Evolutionary conservation across 371 early-diverging fungal genomes (phyloP).

Genomic region (Catenaria anguillulae): DNA sequence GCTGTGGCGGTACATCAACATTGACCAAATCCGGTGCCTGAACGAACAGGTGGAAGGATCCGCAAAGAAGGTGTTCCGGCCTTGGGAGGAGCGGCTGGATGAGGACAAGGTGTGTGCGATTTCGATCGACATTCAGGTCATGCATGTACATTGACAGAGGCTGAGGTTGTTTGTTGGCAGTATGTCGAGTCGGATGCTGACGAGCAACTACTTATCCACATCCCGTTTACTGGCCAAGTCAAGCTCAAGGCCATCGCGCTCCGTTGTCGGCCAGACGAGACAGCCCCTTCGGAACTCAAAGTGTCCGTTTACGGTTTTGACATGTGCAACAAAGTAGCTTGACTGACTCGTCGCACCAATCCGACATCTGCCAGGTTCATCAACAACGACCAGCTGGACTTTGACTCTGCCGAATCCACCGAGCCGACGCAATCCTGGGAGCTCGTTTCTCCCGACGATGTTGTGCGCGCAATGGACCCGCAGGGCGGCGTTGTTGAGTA

Average conservation of each 20-base stretch:
- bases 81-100: constrained; percentile 67
- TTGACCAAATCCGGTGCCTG: constrained; percentile 59
- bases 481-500: constrained; percentile 3
- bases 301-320: constrained; percentile 32
- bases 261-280: constrained; percentile 45
- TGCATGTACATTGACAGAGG: too few species aligned
- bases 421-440: constrained; percentile 65
- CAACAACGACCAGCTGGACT: constrained; percentile 75
- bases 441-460: constrained; percentile 26
- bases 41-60: constrained; percentile 58
- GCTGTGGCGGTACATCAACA: constrained; percentile 62
- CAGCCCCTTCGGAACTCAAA: constrained; percentile 56
- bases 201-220: constrained; percentile 69
- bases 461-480: not conserved
- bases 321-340: too few species aligned
- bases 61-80: constrained; percentile 63
- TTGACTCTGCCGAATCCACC: constrained; percentile 58
- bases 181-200: constrained; percentile 73
- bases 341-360: too few species aligned
- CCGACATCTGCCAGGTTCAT: too few species aligned
- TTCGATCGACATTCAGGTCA: too few species aligned
- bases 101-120: too few species aligned
- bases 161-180: too few species aligned
- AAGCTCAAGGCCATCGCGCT: constrained; percentile 78
- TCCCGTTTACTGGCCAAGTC: constrained; percentile 66